phyloP scores from a whole-genome alignment of 2,329 filamentous ascomycete species.

The Aspergillus persii region DNA sequence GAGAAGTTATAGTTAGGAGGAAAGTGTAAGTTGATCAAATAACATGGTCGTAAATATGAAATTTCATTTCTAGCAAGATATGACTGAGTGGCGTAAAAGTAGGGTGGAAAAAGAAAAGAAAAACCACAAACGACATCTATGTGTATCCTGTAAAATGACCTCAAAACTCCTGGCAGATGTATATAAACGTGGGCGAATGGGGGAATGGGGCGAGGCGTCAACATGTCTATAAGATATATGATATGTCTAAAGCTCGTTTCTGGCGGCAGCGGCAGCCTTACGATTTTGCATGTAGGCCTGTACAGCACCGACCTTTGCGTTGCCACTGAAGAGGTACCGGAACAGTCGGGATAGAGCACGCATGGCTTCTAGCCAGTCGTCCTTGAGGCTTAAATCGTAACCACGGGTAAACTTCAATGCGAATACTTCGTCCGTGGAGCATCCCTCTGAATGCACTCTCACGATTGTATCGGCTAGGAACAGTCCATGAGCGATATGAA shows the following conservation, averaged over 20 bases:
- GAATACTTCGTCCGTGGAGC: neutral
- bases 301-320: slow-evolving; percentile 12
- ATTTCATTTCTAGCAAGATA: too few species aligned
- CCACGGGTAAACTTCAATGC: slow-evolving; percentile 7
- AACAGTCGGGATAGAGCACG: slow-evolving; percentile 13
- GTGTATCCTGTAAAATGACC: neutral
- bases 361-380: slow-evolving; percentile 13
- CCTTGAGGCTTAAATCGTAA: slow-evolving; percentile 14
- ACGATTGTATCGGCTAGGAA: neutral
- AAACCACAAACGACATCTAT: neutral
- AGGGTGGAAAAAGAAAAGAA: neutral
- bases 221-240: neutral
- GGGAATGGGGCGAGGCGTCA: too few species aligned
- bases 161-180: neutral
- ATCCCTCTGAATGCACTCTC: slow-evolving; percentile 1
- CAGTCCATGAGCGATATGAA: slow-evolving; percentile 5
- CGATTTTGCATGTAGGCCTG: slow-evolving; percentile 1
- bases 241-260: neutral
- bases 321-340: slow-evolving; percentile 11
- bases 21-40: too few species aligned
- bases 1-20: too few species aligned
- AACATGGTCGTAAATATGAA: too few species aligned
- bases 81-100: too few species aligned
- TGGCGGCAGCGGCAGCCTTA: neutral
- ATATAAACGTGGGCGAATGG: neutral